Base-by-base conservation (phyloP, 176 grass and related monocot genomes). In the Avena insularis region DNA sequence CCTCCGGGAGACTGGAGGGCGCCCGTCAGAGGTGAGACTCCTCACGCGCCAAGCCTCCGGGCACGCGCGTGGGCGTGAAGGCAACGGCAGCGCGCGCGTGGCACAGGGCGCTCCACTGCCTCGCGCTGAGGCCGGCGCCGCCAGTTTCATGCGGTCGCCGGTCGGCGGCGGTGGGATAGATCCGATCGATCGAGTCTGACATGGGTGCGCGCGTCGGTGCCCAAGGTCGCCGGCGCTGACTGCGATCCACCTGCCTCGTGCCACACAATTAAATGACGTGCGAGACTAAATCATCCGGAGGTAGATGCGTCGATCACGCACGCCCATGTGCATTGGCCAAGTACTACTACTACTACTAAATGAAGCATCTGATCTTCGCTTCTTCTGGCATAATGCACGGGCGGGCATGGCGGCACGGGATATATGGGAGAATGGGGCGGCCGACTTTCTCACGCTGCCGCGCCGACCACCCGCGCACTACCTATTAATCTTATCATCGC, bases 141-240 rank as follows among this genome's bases (percentile, higher is more conserved):
- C 38, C 12, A 9, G 20, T 38, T 71, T 67, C n/a, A 43, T 43
- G 40, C 40, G 40, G 40, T 43, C 40, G 40, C 40, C 40, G 40
- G 40, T 20, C 9, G 3, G 40, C 9, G 79, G 65, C 57, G 2
- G 20, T 78, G 7, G 3, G 81, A n/a, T 46, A 0, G 6, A 20
- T 20, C 55, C 21, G 61, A 29, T 6, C 61, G 61, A 64, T 10
- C 5, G 21, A 2, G 61, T 1, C 33, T 38, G 66, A 40, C 33
- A 16, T 69, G 66, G 66, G 66, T 19, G 81, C 33, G 53, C 33
- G 81, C 66, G 48, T 70, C 20, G 38, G 55, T 25, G 35, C 33
- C 5, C 8, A 21, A 80, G 43, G 78, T 80, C 21, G 78, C 20
- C 0, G 81, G 63, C 81, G 74, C 63, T 79, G 87, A 84, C 87